Conservation (phyloP, 2,329 filamentous ascomycete species). For the Cladosporium sp. region DNA sequence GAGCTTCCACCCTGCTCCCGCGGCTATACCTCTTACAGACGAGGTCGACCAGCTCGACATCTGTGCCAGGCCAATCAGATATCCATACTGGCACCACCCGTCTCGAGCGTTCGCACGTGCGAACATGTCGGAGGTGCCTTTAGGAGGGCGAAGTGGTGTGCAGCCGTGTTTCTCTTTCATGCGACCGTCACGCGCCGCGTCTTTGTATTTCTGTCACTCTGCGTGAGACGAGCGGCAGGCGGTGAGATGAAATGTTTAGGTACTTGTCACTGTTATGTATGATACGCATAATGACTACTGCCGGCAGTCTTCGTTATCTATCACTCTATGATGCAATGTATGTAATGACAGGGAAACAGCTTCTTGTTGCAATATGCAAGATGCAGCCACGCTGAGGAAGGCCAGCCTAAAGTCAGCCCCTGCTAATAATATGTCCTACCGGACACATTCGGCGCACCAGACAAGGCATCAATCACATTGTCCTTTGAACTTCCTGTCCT, state of each 20-base stretch:
- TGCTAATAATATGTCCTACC: neutral
- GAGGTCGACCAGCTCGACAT: neutral
- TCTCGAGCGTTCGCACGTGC: neutral
- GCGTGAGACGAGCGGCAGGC: neutral
- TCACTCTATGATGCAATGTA: neutral
- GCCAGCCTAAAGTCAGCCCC: neutral
- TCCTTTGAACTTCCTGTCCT: constrained; percentile 24
- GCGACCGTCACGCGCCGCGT: neutral
- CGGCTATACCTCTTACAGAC: neutral
- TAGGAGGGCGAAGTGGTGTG: neutral
- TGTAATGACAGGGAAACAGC: too few relatives aligned
- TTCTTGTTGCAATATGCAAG: neutral
- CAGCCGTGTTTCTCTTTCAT: constrained; percentile 1
- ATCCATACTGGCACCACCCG: neutral
- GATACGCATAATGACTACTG: neutral
- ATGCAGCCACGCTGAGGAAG: neutral
- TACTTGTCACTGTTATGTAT: neutral
- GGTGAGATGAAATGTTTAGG: neutral
- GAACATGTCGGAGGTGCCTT: neutral
- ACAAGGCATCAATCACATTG: constrained; percentile 17
- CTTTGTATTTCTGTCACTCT: constrained; percentile 2
- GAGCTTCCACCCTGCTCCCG: constrained; percentile 2
- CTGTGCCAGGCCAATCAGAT: neutral
- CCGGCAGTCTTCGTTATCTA: neutral
- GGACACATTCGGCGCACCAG: neutral